Percentiles rank a stretch among this genome's conserved stretches.
Conservation (phyloP, 2,329 filamentous ascomycete genomes). For the Beauveria australis region DNA sequence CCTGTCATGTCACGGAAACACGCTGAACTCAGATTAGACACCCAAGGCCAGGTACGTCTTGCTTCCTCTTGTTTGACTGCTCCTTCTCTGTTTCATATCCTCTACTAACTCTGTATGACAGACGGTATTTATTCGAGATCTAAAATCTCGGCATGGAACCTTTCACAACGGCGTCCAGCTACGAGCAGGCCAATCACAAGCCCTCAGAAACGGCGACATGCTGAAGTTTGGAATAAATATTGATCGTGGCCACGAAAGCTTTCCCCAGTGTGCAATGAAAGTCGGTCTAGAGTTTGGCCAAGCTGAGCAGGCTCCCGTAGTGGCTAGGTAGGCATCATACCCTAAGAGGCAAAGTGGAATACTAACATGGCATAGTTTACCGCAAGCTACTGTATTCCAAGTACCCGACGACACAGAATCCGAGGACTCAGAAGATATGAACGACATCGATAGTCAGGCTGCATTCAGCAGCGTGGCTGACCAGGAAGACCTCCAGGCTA, state of each 20-base stretch:
- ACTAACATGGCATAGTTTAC: constrained; percentile 16
- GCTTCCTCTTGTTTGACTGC: background rate
- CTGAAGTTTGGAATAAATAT: constrained; percentile 30
- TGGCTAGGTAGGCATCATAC: background rate
- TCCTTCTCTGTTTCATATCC: background rate
- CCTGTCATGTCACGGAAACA: constrained; percentile 65
- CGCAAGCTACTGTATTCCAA: constrained; percentile 26
- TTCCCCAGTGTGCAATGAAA: constrained; percentile 30
- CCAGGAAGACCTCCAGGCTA: background rate
- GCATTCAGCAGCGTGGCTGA: constrained; percentile 20
- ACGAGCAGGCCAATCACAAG: constrained; percentile 10
- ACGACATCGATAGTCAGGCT: background rate
- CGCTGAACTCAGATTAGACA: constrained; percentile 43
- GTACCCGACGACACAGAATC: constrained; percentile 35
- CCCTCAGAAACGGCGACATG: constrained; percentile 22
- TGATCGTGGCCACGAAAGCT: constrained; percentile 25
- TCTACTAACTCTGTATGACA: constrained; percentile 22
- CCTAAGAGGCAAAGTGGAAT: background rate
- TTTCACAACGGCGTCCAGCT: constrained; percentile 31
- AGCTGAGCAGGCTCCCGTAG: constrained; percentile 14
- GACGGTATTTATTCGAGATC: constrained; percentile 38
- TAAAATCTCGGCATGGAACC: constrained; percentile 46
- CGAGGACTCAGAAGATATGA: background rate
- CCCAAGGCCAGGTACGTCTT: constrained; percentile 34
- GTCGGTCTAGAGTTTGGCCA: constrained; percentile 23